phyloP scores from a whole-genome alignment of 225 moss, liverwort and hornwort species.

The Physcomitrellopsis africana region DNA sequence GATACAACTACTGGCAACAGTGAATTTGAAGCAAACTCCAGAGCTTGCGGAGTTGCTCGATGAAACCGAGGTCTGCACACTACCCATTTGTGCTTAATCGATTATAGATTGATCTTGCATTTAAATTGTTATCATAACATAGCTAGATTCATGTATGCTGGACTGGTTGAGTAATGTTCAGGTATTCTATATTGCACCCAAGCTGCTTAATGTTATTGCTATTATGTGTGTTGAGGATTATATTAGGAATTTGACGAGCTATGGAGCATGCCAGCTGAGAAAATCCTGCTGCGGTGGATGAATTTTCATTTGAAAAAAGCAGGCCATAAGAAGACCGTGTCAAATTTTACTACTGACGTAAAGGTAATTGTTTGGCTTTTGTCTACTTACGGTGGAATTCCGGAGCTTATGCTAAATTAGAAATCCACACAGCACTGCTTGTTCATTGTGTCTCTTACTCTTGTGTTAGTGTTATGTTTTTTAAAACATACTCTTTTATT shows the following conservation, averaged over 20 bases:
- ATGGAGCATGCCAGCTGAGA: too few species aligned
- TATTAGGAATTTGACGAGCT: too few species aligned
- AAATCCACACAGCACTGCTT: background rate
- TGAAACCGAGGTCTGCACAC: slow-evolving; percentile 74
- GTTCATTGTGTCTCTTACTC: background rate
- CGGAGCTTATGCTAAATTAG: background rate
- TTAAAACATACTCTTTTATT: background rate
- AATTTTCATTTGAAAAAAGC: too few species aligned
- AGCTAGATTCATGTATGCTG: background rate
- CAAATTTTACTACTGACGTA: slow-evolving; percentile 90
- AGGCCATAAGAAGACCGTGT: slow-evolving; percentile 50
- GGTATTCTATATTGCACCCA: background rate
- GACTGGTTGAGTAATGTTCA: background rate
- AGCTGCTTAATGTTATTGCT: slow-evolving; percentile 24
- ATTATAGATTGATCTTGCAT: slow-evolving; percentile 10
- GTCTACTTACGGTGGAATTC: background rate
- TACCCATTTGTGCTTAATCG: background rate
- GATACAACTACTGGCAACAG: slow-evolving; percentile 93
- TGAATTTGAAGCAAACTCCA: slow-evolving; percentile 98
- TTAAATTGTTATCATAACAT: background rate
- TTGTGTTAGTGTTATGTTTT: too few species aligned
- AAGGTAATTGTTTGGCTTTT: slow-evolving; percentile 52
- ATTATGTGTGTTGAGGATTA: background rate
- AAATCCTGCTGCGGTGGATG: too few species aligned
- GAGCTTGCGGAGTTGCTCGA: slow-evolving; percentile 91